Conservation (phyloP, 495 filamentous ascomycete genomes). For the Ramalina intermedia region DNA sequence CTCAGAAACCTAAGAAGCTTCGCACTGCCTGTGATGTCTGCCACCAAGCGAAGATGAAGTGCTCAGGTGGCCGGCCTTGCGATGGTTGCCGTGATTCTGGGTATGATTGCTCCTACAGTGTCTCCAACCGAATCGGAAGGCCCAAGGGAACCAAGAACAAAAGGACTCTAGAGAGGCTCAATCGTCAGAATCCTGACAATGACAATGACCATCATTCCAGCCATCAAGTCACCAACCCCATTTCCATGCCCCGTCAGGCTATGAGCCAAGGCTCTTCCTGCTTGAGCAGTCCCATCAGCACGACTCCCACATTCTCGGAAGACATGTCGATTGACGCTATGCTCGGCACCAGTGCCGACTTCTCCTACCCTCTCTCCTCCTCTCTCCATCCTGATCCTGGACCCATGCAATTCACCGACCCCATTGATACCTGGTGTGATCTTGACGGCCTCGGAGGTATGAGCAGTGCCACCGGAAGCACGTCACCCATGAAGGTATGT, state of each 20-base stretch:
- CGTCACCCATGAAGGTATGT: neutral
- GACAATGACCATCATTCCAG: neutral
- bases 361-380: slow-evolving; percentile 1
- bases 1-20: slow-evolving; percentile 9
- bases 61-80: slow-evolving; percentile 15
- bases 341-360: neutral
- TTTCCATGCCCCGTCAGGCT: neutral
- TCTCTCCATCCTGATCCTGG: neutral
- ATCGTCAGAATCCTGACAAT: slow-evolving; percentile 1
- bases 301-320: slow-evolving; percentile 1
- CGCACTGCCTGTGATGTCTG: slow-evolving; percentile 19
- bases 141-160: slow-evolving; percentile 20
- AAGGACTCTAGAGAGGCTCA: slow-evolving; percentile 10
- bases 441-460: slow-evolving; percentile 6
- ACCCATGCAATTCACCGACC: neutral
- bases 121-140: slow-evolving; percentile 16
- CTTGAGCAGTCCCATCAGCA: slow-evolving; percentile 3
- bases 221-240: neutral
- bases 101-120: slow-evolving; percentile 13
- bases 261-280: slow-evolving; percentile 1
- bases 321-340: slow-evolving; percentile 7
- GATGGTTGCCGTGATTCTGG: slow-evolving; percentile 12
- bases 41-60: slow-evolving; percentile 17
- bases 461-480: neutral
- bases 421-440: slow-evolving; percentile 7